Conservation (phyloP, 176 grass and related monocot species). For the Microstegium vimineum region DNA sequence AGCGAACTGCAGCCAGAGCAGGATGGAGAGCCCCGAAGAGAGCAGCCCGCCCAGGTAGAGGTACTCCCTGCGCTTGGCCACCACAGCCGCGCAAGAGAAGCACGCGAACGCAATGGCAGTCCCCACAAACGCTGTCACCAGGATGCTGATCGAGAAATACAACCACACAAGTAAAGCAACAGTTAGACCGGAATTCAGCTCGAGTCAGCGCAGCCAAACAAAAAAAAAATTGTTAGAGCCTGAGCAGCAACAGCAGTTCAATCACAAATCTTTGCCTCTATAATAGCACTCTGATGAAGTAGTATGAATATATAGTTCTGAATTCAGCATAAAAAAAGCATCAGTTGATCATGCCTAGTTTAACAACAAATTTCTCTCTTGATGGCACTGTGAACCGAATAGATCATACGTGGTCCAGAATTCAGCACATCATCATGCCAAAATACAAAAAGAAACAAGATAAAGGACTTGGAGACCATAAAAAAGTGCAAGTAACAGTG, state of each 20-base stretch:
- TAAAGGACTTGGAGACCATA: neutral
- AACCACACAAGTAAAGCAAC: neutral
- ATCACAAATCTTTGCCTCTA: neutral
- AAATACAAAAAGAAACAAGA: neutral
- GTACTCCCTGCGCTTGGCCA: constrained; percentile 83
- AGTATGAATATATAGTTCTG: neutral
- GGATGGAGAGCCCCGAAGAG: constrained; percentile 77
- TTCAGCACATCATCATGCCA: neutral
- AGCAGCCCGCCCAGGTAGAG: constrained; percentile 89
- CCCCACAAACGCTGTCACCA: constrained; percentile 76
- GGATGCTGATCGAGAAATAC: constrained; percentile 60
- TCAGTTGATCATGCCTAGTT: neutral
- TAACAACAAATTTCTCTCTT: neutral
- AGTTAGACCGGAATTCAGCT: too few relatives aligned
- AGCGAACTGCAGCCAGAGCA: constrained; percentile 84
- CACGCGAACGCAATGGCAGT: constrained; percentile 88
- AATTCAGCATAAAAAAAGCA: neutral
- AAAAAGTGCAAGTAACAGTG: neutral
- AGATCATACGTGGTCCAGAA: neutral
- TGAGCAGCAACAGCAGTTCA: too few relatives aligned
- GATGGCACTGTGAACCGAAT: neutral
- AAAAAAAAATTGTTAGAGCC: too few relatives aligned
- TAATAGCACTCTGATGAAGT: neutral
- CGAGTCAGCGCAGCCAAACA: too few relatives aligned
- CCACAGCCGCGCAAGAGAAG: constrained; percentile 74